Evolutionary conservation across 495 filamentous ascomycete genomes (phyloP).

Genomic region (Annulohypoxylon bovei): DNA sequence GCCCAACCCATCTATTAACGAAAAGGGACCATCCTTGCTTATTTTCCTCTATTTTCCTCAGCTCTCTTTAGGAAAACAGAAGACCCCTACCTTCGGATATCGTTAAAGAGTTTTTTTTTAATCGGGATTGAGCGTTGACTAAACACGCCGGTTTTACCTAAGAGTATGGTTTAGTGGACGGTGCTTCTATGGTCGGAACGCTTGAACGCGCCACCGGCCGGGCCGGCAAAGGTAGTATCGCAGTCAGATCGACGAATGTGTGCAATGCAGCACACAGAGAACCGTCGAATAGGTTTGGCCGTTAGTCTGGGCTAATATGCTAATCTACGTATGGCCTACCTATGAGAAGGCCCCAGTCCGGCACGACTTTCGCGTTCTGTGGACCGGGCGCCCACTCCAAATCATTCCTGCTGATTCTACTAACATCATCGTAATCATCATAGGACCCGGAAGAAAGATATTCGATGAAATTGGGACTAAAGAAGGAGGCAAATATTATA

Average conservation of each 20-base stretch:
- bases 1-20: constrained; percentile 26
- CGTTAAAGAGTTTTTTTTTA: not conserved
- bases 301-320: constrained; percentile 6
- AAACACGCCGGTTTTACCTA: not conserved
- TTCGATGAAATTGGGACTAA: constrained; percentile 1
- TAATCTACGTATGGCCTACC: constrained; percentile 16
- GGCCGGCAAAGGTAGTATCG: constrained; percentile 33
- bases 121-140: not conserved
- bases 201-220: constrained; percentile 22
- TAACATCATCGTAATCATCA: not conserved
- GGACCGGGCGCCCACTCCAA: constrained; percentile 2
- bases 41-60: not conserved
- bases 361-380: constrained; percentile 18
- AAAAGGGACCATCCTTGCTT: not conserved
- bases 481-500: not conserved
- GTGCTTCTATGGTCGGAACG: not conserved
- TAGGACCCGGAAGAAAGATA: constrained; percentile 6
- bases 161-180: not conserved
- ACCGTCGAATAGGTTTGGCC: constrained; percentile 3
- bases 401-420: constrained; percentile 2
- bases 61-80: not conserved
- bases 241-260: constrained; percentile 33
- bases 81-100: not conserved
- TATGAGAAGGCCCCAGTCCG: constrained; percentile 18
- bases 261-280: constrained; percentile 17